Percentiles rank a stretch among this genome's conserved stretches.
phyloP scores from a whole-genome alignment of 106 monocot genomes.

The Allium sativum region DNA sequence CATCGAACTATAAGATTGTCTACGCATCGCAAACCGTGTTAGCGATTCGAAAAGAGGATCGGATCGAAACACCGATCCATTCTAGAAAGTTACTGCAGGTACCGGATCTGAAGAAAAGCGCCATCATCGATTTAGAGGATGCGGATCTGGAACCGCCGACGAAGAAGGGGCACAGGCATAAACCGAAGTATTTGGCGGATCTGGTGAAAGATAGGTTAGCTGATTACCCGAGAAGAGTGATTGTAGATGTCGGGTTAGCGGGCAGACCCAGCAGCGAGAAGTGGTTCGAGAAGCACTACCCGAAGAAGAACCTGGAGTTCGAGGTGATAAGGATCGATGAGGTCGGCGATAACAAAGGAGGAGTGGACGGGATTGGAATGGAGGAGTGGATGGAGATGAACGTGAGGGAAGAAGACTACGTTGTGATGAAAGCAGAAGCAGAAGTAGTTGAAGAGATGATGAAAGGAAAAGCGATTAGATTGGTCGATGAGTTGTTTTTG shows the following conservation, averaged over 20 bases:
- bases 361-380: constrained; percentile 7
- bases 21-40: too few relatives aligned
- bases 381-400: constrained; percentile 46
- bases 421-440: constrained; percentile 79
- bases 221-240: constrained; percentile 39
- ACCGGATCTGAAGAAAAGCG: constrained; percentile 36
- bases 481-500: constrained; percentile 72
- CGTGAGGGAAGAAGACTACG: constrained; percentile 57
- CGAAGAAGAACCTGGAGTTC: constrained; percentile 32
- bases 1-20: too few relatives aligned
- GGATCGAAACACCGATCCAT: constrained; percentile 14
- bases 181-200: constrained; percentile 44
- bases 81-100: constrained; percentile 36
- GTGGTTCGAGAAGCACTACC: constrained; percentile 59
- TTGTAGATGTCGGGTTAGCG: constrained; percentile 39
- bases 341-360: background rate
- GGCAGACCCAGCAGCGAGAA: background rate
- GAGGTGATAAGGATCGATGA: constrained; percentile 53
- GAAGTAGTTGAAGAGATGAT: constrained; percentile 58
- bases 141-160: constrained; percentile 53
- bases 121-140: constrained; percentile 42
- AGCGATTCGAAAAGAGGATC: background rate
- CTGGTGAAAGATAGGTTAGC: constrained; percentile 41
- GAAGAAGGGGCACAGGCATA: constrained; percentile 5
- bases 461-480: constrained; percentile 25